phyloP scores from a whole-genome alignment of 75 land plant genomes.

The Cunninghamia lanceolata region DNA sequence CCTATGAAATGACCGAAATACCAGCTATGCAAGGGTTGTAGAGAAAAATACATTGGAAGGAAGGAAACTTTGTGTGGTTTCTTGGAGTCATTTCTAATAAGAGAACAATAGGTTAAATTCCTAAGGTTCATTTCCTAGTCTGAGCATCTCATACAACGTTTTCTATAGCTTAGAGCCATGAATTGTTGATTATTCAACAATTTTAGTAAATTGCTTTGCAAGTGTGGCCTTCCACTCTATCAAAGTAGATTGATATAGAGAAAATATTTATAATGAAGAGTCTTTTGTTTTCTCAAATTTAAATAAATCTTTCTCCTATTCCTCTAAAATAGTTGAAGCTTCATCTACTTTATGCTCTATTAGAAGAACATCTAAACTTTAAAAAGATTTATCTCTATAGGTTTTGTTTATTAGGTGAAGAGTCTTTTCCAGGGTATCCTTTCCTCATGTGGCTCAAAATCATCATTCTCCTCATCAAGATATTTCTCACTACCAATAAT shows the following conservation, averaged over 20 bases:
- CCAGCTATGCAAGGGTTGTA: slow-evolving; percentile 42
- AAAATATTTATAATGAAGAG: neutral
- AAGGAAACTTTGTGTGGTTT: slow-evolving; percentile 25
- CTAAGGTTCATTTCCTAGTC: slow-evolving; percentile 51
- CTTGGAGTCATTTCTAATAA: slow-evolving; percentile 42
- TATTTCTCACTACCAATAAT: too few species aligned
- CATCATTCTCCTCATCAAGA: too few species aligned
- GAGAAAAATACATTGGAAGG: slow-evolving; percentile 30
- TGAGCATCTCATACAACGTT: slow-evolving; percentile 33
- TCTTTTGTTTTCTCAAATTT: slow-evolving; percentile 27
- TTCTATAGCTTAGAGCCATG: slow-evolving; percentile 50
- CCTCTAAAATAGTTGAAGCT: slow-evolving; percentile 38
- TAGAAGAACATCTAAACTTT: slow-evolving; percentile 43
- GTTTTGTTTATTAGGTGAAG: slow-evolving; percentile 17
- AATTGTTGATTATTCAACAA: slow-evolving; percentile 44
- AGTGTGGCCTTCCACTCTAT: slow-evolving; percentile 38
- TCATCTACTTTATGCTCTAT: slow-evolving; percentile 48
- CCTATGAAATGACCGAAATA: slow-evolving; percentile 60
- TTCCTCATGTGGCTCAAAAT: too few species aligned
- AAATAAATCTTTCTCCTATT: slow-evolving; percentile 18
- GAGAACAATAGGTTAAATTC: slow-evolving; percentile 52
- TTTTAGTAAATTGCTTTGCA: slow-evolving; percentile 28
- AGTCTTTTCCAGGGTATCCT: slow-evolving; percentile 10
- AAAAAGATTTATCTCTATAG: slow-evolving; percentile 23
- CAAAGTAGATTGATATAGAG: slow-evolving; percentile 22